Conservation (phyloP, 225 moss, liverwort and hornwort genomes). For the Bryum argenteum region DNA sequence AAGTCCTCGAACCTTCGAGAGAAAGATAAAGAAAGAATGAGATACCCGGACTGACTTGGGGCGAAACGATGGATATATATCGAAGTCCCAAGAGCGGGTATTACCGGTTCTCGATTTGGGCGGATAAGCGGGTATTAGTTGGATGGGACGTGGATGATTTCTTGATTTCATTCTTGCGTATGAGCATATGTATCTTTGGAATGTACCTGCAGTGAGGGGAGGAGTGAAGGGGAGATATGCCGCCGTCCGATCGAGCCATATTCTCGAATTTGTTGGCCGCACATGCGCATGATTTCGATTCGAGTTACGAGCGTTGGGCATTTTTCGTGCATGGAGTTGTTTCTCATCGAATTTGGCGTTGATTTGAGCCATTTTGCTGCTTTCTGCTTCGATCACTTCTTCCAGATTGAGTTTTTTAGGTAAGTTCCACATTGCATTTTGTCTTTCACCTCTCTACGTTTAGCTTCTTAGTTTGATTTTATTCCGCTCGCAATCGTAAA, state of each 20-base stretch:
- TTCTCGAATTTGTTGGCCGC: not conserved
- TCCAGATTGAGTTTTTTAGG: not conserved
- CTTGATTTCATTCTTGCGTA: not conserved
- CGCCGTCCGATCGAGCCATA: slow-evolving; percentile 11
- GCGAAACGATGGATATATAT: no score
- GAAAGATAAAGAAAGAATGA: not conserved
- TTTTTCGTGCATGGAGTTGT: not conserved
- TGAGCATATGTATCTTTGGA: not conserved
- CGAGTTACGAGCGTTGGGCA: not conserved
- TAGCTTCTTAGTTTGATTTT: not conserved
- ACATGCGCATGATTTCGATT: not conserved
- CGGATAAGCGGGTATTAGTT: not conserved
- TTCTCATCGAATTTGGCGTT: slow-evolving; percentile 18
- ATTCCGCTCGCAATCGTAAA: not conserved
- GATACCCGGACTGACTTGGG: not conserved
- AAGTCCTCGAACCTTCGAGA: no score
- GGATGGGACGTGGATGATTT: no score
- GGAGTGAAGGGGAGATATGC: not conserved
- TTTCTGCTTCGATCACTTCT: not conserved
- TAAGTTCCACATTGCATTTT: slow-evolving; percentile 10
- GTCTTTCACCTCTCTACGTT: not conserved
- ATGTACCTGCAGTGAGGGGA: not conserved
- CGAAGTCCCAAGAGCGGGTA: not conserved
- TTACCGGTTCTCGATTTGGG: accelerated
- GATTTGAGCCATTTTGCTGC: slow-evolving; percentile 22